phyloP scores from a whole-genome alignment of 176 grass and related monocot species.

The Paspalum vaginatum region DNA sequence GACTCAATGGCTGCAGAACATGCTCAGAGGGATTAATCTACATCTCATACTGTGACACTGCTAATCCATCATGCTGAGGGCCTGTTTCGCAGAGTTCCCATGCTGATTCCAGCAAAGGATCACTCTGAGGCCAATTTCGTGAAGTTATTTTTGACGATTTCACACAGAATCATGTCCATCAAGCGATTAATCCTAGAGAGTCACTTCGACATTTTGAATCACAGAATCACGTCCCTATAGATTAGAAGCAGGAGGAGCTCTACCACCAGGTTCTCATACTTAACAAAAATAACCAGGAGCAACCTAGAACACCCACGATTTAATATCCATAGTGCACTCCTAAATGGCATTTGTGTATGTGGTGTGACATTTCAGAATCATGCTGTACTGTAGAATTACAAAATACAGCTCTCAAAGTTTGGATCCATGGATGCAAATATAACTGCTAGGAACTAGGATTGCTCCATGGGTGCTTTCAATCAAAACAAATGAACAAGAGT shows the following conservation, averaged over 20 bases:
- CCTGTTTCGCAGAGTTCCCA: too few species aligned
- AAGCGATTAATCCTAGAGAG: too few species aligned
- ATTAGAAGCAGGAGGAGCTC: too few species aligned
- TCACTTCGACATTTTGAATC: too few species aligned
- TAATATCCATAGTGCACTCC: neutral
- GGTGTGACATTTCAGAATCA: neutral
- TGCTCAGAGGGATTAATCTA: constrained; percentile 41
- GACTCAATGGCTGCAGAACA: constrained; percentile 80
- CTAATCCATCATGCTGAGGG: neutral
- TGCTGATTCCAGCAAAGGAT: too few species aligned
- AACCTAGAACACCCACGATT: constrained; percentile 6
- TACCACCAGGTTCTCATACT: neutral
- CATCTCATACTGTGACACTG: neutral
- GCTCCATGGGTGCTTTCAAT: neutral
- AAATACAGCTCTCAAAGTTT: neutral
- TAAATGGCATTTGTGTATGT: neutral
- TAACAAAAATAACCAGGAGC: constrained; percentile 22
- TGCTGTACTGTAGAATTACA: neutral
- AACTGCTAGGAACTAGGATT: neutral
- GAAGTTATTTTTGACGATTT: too few species aligned
- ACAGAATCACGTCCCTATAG: too few species aligned
- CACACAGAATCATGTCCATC: too few species aligned
- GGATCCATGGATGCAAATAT: neutral
- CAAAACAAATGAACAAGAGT: neutral
- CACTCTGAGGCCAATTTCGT: too few species aligned